Base-by-base conservation (phyloP, 1,139 yeast genomes). In the Candida sanyaensis region DNA sequence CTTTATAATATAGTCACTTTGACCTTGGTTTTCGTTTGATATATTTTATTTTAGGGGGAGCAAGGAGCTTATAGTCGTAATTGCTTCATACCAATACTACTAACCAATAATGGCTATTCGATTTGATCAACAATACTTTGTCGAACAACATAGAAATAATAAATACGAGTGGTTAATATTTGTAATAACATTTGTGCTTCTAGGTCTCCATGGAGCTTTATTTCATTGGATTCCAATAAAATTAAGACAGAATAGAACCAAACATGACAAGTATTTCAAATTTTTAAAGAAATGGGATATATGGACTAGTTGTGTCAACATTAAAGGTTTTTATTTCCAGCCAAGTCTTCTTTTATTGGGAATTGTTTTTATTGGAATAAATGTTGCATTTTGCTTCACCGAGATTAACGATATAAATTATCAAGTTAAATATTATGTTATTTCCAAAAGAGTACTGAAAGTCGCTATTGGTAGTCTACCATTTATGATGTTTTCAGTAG, bases 401-500 rank as follows among this genome's bases (percentile, higher is more conserved):
- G 60, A 69, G 47, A 73, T 77, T 0, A 52, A 44, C 3, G 80
- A 76, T 47, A 46, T 78, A 29, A 64, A 69, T 52, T 77, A 78
- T 53, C 66, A 65, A 46, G 74, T 76, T 2, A 53, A 64, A 38
- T 57, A 50, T 29, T 78, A 78, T 52, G 60, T 77, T 28, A 57
- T 77, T 10, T 74, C 73, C 3, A 77, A 77, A 55, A 60, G 81
- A 53, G 47, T 76, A 2, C 75, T 75, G 44, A 64, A 68, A 48
- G 58, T 78, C 5, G 74, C 75, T 0, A 55, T 70, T 5, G 77
- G 78, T 0, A 74, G 72, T 50, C 53, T 77, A 24, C 79, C 80
- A 0, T 52, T 70, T 6, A 55, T 77, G 37, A 62, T 73, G 47
- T 47, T 75, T 11, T 58, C 69, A 42, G 64, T 75, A 3, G 60